Conservation (phyloP, 2,329 filamentous ascomycete genomes). For the Polychaeton citri region DNA sequence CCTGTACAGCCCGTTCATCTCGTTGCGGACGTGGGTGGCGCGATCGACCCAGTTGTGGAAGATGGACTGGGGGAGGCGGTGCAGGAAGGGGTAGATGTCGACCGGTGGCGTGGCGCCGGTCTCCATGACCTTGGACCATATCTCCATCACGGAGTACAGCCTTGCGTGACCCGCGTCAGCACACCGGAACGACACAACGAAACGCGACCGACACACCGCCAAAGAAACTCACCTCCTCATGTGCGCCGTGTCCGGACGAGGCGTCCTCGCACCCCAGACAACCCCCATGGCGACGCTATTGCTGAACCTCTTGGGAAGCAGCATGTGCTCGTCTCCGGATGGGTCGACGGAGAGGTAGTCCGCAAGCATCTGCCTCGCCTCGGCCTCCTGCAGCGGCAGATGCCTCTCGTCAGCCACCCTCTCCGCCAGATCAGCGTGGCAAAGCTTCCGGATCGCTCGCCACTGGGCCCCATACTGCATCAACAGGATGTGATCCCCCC, state of each 20-base stretch:
- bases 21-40: slow-evolving; percentile 23
- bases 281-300: slow-evolving; percentile 37
- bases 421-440: slow-evolving; percentile 32
- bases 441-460: slow-evolving; percentile 32
- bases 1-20: slow-evolving; percentile 30
- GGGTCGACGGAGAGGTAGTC: slow-evolving; percentile 32
- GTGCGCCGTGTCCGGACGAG: slow-evolving; percentile 9
- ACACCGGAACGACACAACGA: slow-evolving; percentile 8
- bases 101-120: slow-evolving; percentile 37
- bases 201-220: slow-evolving; percentile 6
- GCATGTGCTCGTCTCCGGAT: slow-evolving; percentile 32
- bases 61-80: slow-evolving; percentile 28
- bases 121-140: slow-evolving; percentile 33
- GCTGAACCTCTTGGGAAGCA: slow-evolving; percentile 34
- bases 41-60: slow-evolving; percentile 28
- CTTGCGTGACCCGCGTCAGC: slow-evolving; percentile 14
- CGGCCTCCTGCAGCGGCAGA: slow-evolving; percentile 31
- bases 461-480: slow-evolving; percentile 36
- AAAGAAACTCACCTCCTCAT: slow-evolving; percentile 11
- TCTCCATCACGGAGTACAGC: slow-evolving; percentile 30
- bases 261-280: slow-evolving; percentile 16
- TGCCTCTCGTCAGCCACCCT: slow-evolving; percentile 31
- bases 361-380: slow-evolving; percentile 33
- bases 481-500: slow-evolving; percentile 34
- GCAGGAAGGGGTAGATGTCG: slow-evolving; percentile 33